Base-by-base conservation (phyloP, 495 filamentous ascomycete species). In the Xylaria telfairii region DNA sequence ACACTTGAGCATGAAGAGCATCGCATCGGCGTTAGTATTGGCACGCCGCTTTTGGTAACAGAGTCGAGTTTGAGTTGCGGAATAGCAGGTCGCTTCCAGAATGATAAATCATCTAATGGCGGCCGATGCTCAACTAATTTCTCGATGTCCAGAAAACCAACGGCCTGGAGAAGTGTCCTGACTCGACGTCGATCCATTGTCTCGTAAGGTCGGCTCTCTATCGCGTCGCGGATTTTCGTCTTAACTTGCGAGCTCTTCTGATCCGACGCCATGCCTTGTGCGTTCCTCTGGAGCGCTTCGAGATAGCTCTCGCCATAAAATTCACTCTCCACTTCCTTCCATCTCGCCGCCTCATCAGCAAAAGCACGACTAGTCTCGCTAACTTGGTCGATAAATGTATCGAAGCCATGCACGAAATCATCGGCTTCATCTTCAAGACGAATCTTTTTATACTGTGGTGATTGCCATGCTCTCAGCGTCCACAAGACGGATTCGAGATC, bases 141-240 rank as follows among this genome's bases (percentile, higher is more conserved):
- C 51, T 54, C 51, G 8, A 54, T 54, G 26, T 54, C 51, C 51
- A 54, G 51, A 30, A 54, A 54, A 54, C 51, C 51, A 54, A 30
- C 51, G 17, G 51, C 51, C 5, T 54, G 51, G 4, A 54, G 26
- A 54, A 54, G 51, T 21, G 30, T 54, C 13, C 51, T 28, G 13
- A 21, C 26, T 30, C 51, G 51, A 28, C 51, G 51, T 30, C 51
- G 51, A 21, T 54, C 51, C 24, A 17, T 30, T 54, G 3, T 10
- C 13, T 54, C 51, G 51, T 28, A 1, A 13, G 51, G 26, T 17
- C 51, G 51, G 5, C 51, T 54, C 51, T 54, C 51, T 54, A 54
- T 54, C 26, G 51, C 24, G 12, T 54, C 3, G 19, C 51, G 51
- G 30, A 54, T 54, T 30, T 24, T 26, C 4, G 24, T 15, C 13